A percentile compares a stretch with the other conserved stretches of the same genome.
phyloP scores from a whole-genome alignment of 2,329 filamentous ascomycete species.

The Fusarium tuaranense region DNA sequence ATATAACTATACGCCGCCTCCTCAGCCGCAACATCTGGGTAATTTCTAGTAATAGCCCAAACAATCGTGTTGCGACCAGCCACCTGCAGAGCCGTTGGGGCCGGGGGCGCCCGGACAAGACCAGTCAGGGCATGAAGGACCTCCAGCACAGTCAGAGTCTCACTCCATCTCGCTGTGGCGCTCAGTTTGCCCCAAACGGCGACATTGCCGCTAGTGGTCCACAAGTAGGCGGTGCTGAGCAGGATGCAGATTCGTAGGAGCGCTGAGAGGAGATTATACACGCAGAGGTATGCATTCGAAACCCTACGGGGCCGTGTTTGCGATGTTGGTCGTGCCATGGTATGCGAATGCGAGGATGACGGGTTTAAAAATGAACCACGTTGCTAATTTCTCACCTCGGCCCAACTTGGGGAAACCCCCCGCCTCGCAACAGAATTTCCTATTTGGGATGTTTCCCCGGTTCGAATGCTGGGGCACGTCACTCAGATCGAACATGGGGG shows the following conservation, averaged over 20 bases:
- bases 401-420: not conserved
- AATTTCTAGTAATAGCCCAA: slow-evolving; percentile 40
- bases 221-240: slow-evolving; percentile 20
- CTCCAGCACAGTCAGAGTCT: slow-evolving; percentile 30
- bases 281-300: slow-evolving; percentile 16
- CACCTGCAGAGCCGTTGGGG: slow-evolving; percentile 35
- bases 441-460: slow-evolving; percentile 8
- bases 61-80: slow-evolving; percentile 39
- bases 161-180: slow-evolving; percentile 30
- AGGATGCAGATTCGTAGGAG: slow-evolving; percentile 19
- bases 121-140: slow-evolving; percentile 25
- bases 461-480: not conserved
- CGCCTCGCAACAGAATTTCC: slow-evolving; percentile 12
- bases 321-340: slow-evolving; percentile 5
- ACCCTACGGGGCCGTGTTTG: not conserved
- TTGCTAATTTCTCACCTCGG: slow-evolving; percentile 2
- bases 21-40: slow-evolving; percentile 22
- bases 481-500: not conserved
- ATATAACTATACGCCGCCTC: slow-evolving; percentile 34
- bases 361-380: not conserved
- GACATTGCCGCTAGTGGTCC: slow-evolving; percentile 17
- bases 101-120: slow-evolving; percentile 31
- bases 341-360: not conserved
- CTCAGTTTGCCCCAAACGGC: slow-evolving; percentile 34
- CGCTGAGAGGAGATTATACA: slow-evolving; percentile 30